Conservation (phyloP, 2,329 filamentous ascomycete species). For the Knufia petricola region DNA sequence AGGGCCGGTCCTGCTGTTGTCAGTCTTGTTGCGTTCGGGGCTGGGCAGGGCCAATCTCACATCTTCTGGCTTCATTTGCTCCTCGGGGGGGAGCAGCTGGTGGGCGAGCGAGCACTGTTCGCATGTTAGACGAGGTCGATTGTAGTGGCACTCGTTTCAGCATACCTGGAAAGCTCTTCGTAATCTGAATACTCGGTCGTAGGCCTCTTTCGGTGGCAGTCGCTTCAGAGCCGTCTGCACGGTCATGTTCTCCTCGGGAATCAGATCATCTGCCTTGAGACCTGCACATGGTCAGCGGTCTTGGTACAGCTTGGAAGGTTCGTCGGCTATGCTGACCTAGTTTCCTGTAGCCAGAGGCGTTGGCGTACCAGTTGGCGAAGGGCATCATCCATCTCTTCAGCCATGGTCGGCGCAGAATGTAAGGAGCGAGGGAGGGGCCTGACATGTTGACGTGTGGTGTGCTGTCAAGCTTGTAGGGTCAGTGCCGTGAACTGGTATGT, state of each 20-base stretch:
- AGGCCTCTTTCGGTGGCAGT: conserved; percentile 78
- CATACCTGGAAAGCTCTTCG: conserved; percentile 83
- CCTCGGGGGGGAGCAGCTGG: conserved; percentile 52
- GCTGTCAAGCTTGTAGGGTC: background rate
- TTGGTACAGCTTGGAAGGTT: background rate
- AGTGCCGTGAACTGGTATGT: background rate
- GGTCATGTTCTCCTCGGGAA: conserved; percentile 80
- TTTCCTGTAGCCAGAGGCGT: conserved; percentile 85
- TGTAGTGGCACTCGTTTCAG: background rate
- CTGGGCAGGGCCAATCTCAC: conserved; percentile 38
- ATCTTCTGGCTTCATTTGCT: conserved; percentile 60
- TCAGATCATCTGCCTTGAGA: conserved; percentile 80
- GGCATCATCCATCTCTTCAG: conserved; percentile 70
- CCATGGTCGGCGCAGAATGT: conserved; percentile 76
- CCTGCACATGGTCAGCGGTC: conserved; percentile 16
- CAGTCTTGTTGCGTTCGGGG: background rate
- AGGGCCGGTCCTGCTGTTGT: conserved; percentile 49
- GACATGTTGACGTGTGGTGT: conserved; percentile 47
- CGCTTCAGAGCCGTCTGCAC: conserved; percentile 85
- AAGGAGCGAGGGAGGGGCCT: conserved; percentile 62
- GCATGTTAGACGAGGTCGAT: conserved; percentile 1
- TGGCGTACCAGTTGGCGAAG: conserved; percentile 76
- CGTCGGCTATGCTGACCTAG: conserved; percentile 55
- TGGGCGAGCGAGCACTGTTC: conserved; percentile 57
- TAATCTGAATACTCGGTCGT: conserved; percentile 96